These are phyloP conservation scores for Tremella mesenterica DNA, from an alignment of 768 basidiomycete genomes.

Conservation along the genomic window DNA sequence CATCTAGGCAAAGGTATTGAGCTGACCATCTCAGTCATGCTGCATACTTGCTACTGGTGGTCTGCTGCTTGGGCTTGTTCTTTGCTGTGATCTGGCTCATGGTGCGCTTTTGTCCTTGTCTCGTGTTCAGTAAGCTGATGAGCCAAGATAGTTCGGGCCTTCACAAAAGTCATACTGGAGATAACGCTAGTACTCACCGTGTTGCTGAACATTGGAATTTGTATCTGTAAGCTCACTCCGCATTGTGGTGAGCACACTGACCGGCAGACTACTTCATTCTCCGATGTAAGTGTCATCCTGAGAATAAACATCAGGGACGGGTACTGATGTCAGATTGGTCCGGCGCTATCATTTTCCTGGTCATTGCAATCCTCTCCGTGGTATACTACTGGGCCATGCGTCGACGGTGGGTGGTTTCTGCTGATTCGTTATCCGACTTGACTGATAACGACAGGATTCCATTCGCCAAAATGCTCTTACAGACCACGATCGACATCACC, in stretches of 20 bases:
- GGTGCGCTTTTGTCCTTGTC: slow-evolving; percentile 14
- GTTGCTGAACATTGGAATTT: slow-evolving; percentile 54
- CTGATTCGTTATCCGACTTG: background rate
- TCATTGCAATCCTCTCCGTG: slow-evolving; percentile 67
- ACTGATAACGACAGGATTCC: slow-evolving; percentile 59
- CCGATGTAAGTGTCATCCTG: slow-evolving; percentile 27
- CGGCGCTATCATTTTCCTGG: slow-evolving; percentile 73
- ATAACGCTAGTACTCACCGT: slow-evolving; percentile 38
- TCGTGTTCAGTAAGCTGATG: background rate
- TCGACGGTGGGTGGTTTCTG: slow-evolving; percentile 41
- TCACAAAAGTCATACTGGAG: slow-evolving; percentile 66
- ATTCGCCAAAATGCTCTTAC: slow-evolving; percentile 65
- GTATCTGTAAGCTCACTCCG: slow-evolving; percentile 64
- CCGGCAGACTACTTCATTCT: slow-evolving; percentile 34
- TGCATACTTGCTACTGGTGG: slow-evolving; percentile 65
- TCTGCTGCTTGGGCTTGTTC: slow-evolving; percentile 60
- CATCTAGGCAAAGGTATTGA: background rate
- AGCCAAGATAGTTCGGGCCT: slow-evolving; percentile 54
- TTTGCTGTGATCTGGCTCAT: slow-evolving; percentile 62
- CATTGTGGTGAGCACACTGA: slow-evolving; percentile 31
- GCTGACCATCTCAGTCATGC: slow-evolving; percentile 52
- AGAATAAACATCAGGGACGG: background rate
- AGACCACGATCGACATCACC: slow-evolving; percentile 73
- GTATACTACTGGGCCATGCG: slow-evolving; percentile 57
- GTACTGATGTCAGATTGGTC: slow-evolving; percentile 48